These are phyloP conservation scores for Pezicula carpinea DNA, from an alignment of 2,329 filamentous ascomycete species.

Conservation along the genomic window DNA sequence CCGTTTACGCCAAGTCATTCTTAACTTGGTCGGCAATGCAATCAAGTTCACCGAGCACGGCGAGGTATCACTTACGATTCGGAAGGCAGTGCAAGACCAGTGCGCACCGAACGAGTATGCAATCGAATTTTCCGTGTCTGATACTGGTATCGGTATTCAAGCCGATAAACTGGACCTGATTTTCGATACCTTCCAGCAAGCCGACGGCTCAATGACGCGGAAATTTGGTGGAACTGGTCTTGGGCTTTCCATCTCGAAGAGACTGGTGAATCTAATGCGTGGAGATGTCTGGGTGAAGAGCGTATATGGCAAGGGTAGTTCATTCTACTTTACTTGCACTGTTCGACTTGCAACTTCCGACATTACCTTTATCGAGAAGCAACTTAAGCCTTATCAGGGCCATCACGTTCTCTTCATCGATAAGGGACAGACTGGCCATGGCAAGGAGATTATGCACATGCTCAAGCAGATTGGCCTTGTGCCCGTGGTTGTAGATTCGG, in stretches of 20 bases:
- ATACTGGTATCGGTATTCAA: slow-evolving; percentile 95
- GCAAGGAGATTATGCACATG: slow-evolving; percentile 72
- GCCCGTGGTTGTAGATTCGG: slow-evolving; percentile 80
- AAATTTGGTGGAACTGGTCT: slow-evolving; percentile 95
- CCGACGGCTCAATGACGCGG: slow-evolving; percentile 91
- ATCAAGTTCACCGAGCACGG: slow-evolving; percentile 99
- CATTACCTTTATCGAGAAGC: slow-evolving; percentile 71
- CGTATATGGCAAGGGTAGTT: slow-evolving; percentile 83
- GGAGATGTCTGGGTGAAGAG: slow-evolving; percentile 96
- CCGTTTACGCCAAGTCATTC: slow-evolving; percentile 90
- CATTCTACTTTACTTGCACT: slow-evolving; percentile 94
- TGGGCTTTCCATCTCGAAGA: slow-evolving; percentile 90
- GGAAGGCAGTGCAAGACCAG: slow-evolving; percentile 60
- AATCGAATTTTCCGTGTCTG: slow-evolving; percentile 91
- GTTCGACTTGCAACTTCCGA: slow-evolving; percentile 81
- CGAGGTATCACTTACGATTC: slow-evolving; percentile 92
- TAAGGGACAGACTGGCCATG: slow-evolving; percentile 76
- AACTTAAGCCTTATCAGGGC: slow-evolving; percentile 84
- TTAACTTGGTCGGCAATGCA: slow-evolving; percentile 95
- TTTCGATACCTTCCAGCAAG: slow-evolving; percentile 98
- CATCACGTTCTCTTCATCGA: slow-evolving; percentile 94
- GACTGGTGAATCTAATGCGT: slow-evolving; percentile 92
- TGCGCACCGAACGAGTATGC: slow-evolving; percentile 75
- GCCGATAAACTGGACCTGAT: slow-evolving; percentile 94
- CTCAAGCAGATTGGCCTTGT: slow-evolving; percentile 73